phyloP scores from a whole-genome alignment of 208 protist species.

The Crithidia acanthocephali region DNA sequence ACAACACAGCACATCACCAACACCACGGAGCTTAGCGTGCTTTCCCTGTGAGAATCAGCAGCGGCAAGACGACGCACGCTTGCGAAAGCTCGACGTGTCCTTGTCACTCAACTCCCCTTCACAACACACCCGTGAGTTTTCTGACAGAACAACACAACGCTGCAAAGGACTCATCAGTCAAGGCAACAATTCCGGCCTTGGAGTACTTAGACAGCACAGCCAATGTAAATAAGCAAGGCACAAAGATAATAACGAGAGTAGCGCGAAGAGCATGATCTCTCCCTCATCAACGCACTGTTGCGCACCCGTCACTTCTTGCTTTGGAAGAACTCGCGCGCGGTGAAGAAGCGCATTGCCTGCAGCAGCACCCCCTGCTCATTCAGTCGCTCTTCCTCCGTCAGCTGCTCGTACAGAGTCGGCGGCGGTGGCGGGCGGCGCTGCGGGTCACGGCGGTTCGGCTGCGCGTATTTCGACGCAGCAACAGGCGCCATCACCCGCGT shows the following conservation, averaged over 20 bases:
- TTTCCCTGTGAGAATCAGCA: too few relatives aligned
- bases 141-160: too few relatives aligned
- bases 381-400: conserved; percentile 70
- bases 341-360: conserved; percentile 88
- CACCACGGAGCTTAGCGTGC: too few relatives aligned
- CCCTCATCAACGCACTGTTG: not conserved
- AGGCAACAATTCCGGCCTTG: too few relatives aligned
- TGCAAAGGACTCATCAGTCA: too few relatives aligned
- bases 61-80: too few relatives aligned
- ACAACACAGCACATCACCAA: too few relatives aligned
- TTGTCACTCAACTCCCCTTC: too few relatives aligned
- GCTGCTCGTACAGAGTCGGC: conserved; percentile 72
- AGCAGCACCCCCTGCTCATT: conserved; percentile 79
- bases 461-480: conserved; percentile 46
- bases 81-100: too few relatives aligned
- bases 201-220: not conserved
- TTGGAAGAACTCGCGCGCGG: conserved; percentile 71
- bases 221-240: not conserved
- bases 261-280: not conserved
- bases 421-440: conserved; percentile 23
- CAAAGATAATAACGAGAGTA: not conserved
- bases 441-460: conserved; percentile 29
- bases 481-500: conserved; percentile 73
- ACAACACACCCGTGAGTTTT: too few relatives aligned
- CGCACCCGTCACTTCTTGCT: conserved; percentile 4